These are phyloP conservation scores for Cinnamomum micranthum DNA, from an alignment of 164 flowering plant genomes.

Conservation along the genomic window DNA sequence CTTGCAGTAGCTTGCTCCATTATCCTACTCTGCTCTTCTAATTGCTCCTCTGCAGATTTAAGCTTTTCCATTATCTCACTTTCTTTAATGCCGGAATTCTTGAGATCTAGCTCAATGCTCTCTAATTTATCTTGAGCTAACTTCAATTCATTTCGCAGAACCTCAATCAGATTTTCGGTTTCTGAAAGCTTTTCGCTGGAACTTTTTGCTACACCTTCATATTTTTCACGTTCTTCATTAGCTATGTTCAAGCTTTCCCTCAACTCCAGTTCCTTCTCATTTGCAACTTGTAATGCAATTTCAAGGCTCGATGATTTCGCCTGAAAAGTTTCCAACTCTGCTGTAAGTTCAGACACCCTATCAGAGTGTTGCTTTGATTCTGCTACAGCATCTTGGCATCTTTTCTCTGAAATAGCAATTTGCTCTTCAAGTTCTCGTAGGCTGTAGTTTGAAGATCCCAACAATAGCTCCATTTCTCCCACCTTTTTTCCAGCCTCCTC, in stretches of 20 bases:
- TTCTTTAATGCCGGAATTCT: conserved; percentile 50
- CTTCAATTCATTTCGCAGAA: conserved; percentile 49
- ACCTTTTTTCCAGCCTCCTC: conserved; percentile 59
- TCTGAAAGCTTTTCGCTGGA: conserved; percentile 54
- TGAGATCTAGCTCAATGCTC: conserved; percentile 49
- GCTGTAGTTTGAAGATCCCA: conserved; percentile 61
- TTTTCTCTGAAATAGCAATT: conserved; percentile 46
- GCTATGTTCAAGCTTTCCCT: conserved; percentile 35
- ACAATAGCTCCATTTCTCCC: conserved; percentile 59
- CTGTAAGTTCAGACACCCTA: conserved; percentile 50
- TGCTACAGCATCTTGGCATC: conserved; percentile 47
- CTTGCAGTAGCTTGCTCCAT: conserved; percentile 49
- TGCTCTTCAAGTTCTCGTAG: conserved; percentile 80
- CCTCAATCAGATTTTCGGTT: conserved; percentile 45
- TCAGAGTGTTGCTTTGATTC: conserved; percentile 38
- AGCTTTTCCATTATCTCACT: conserved; percentile 57
- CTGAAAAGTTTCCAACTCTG: conserved; percentile 55
- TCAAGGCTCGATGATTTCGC: conserved; percentile 56
- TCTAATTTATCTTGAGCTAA: conserved; percentile 45
- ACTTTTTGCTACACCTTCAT: conserved; percentile 42
- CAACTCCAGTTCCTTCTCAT: conserved; percentile 60
- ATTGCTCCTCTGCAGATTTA: conserved; percentile 53
- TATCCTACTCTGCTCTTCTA: conserved; percentile 40
- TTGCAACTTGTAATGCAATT: conserved; percentile 45
- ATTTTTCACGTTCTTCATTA: conserved; percentile 51